A percentile compares a stretch with the other conserved stretches of the same genome.
Conservation (phyloP, 2,329 filamentous ascomycete species). For the Arthrinium phaeospermum region DNA sequence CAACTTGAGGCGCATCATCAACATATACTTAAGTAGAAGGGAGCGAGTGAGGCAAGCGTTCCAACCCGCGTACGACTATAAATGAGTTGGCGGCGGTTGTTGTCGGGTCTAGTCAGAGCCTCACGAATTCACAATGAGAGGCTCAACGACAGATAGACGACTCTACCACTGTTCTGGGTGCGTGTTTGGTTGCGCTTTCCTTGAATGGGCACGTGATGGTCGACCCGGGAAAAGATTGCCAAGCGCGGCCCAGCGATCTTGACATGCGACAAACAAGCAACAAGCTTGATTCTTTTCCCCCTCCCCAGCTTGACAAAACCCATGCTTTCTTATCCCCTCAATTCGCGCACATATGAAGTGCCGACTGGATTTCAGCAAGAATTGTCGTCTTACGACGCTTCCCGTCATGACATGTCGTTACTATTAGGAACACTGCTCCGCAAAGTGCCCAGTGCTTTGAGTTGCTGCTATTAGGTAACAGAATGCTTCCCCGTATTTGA, state of each 20-base stretch:
- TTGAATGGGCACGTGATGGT: background rate
- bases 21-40: background rate
- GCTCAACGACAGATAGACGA: background rate
- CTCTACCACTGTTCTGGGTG: background rate
- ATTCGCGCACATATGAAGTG: background rate
- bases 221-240: background rate
- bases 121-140: background rate
- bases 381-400: background rate
- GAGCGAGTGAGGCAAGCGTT: background rate
- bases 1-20: background rate
- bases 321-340: background rate
- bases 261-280: background rate
- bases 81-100: background rate
- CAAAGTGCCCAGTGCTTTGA: conserved; percentile 12
- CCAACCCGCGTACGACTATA: background rate
- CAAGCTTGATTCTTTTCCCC: background rate
- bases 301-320: background rate
- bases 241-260: background rate
- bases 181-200: background rate
- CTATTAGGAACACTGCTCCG: conserved; percentile 5
- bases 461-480: conserved; percentile 16
- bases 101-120: background rate
- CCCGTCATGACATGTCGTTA: background rate
- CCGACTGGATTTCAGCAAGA: background rate
- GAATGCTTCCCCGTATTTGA: conserved; percentile 16